A percentile compares a stretch with the other conserved stretches of the same genome.
Evolutionary conservation across 2,329 filamentous ascomycete genomes (phyloP).

Genomic region (Zymoseptoria crescenta): DNA sequence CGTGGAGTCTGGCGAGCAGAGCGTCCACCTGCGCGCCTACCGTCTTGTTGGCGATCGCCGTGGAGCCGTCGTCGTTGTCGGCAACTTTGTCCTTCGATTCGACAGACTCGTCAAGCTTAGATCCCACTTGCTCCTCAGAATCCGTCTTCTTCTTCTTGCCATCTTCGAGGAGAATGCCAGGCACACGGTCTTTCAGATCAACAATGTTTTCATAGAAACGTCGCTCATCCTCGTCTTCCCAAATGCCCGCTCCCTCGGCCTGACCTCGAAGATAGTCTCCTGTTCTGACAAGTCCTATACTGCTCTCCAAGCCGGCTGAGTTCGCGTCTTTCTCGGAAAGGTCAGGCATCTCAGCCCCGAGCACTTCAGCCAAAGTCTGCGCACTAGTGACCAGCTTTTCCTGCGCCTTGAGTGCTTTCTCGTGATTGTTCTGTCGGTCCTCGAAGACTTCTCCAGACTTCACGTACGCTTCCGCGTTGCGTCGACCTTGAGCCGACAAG

Average conservation of each 20-base stretch:
- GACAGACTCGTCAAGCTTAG: conserved; percentile 51
- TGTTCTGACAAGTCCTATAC: conserved; percentile 88
- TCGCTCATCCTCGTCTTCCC: conserved; percentile 96
- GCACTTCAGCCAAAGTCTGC: conserved; percentile 78
- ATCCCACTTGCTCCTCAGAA: conserved; percentile 71
- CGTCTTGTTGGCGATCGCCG: conserved; percentile 93
- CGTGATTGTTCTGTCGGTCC: conserved; percentile 90
- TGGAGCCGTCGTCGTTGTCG: conserved; percentile 73
- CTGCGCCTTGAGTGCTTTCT: conserved; percentile 85
- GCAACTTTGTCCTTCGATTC: conserved; percentile 48
- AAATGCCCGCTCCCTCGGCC: conserved; percentile 86
- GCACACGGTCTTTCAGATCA: conserved; percentile 91
- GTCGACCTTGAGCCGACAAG: conserved; percentile 75
- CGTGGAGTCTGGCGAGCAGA: conserved; percentile 76
- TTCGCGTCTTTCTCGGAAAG: conserved; percentile 73
- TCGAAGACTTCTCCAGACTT: conserved; percentile 98
- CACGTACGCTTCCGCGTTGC: conserved; percentile 96
- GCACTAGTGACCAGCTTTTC: conserved; percentile 86
- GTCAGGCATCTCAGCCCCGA: conserved; percentile 90
- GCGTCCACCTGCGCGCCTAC: conserved; percentile 95
- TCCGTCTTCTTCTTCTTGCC: conserved; percentile 89
- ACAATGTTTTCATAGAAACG: conserved; percentile 97
- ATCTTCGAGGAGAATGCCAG: conserved; percentile 86
- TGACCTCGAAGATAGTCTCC: conserved; percentile 88
- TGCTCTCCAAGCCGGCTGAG: conserved; percentile 58